Conservation (phyloP, 2,329 filamentous ascomycete species). For the Colletotrichum higginsianum region DNA sequence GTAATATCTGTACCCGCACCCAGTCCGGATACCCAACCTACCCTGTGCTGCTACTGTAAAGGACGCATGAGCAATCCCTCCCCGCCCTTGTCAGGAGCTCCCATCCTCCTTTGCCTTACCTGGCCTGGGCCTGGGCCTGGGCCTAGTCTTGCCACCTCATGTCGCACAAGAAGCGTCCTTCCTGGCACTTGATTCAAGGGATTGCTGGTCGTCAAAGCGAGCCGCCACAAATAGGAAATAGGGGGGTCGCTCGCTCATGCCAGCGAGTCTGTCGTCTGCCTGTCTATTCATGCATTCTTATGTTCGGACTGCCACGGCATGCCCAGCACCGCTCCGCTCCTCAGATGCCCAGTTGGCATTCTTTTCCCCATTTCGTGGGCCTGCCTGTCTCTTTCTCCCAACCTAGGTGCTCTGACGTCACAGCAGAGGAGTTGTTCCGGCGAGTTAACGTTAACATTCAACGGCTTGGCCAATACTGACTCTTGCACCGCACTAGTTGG, state of each 20-base stretch:
- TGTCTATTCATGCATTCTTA: neutral
- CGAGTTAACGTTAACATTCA: conserved; percentile 20
- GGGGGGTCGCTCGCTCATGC: neutral
- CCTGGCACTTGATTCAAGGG: conserved; percentile 8
- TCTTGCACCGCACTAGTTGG: conserved; percentile 32
- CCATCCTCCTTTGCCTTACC: conserved; percentile 6
- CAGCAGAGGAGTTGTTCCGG: conserved; percentile 7
- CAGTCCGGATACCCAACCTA: neutral
- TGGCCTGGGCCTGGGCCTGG: conserved; percentile 5
- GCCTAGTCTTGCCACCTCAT: conserved; percentile 7
- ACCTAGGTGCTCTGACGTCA: conserved; percentile 35
- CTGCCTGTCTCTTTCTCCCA: conserved; percentile 9
- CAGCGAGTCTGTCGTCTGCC: neutral
- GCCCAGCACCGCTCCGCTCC: neutral
- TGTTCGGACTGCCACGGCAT: too few relatives aligned
- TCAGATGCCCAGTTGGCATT: neutral
- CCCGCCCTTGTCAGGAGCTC: conserved; percentile 2
- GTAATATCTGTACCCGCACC: too few relatives aligned
- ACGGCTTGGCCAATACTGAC: conserved; percentile 28
- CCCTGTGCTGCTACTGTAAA: too few relatives aligned
- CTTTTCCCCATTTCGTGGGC: conserved; percentile 10
- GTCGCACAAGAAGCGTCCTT: conserved; percentile 28
- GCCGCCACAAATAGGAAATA: conserved; percentile 23
- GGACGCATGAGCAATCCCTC: neutral
- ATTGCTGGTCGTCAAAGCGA: conserved; percentile 12